Percentiles rank a stretch among this genome's conserved stretches.
Conservation (phyloP, 2,329 filamentous ascomycete species). For the Colletotrichum sublineola region DNA sequence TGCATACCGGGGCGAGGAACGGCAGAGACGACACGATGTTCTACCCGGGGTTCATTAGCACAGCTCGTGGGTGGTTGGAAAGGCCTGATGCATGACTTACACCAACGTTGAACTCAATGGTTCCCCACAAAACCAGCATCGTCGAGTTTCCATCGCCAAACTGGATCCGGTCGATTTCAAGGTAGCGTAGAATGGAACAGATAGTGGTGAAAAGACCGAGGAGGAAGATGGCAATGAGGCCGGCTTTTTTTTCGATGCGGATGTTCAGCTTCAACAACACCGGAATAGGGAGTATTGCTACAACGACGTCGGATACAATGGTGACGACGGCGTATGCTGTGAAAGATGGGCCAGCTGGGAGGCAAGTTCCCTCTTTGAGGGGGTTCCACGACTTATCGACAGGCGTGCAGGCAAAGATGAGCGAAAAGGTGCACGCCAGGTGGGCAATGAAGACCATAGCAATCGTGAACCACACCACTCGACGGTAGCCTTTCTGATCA, state of each 20-base stretch:
- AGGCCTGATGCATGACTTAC: slow-evolving; percentile 51
- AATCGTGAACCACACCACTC: slow-evolving; percentile 60
- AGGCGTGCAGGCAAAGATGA: slow-evolving; percentile 65
- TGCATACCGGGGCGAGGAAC: slow-evolving; percentile 59
- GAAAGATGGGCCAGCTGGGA: slow-evolving; percentile 62
- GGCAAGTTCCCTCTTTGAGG: slow-evolving; percentile 55
- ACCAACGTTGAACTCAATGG: slow-evolving; percentile 69
- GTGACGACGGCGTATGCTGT: slow-evolving; percentile 66
- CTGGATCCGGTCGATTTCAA: slow-evolving; percentile 64
- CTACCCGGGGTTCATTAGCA: slow-evolving; percentile 44
- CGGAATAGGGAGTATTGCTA: slow-evolving; percentile 64
- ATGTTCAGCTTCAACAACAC: slow-evolving; percentile 64
- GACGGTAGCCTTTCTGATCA: slow-evolving; percentile 58
- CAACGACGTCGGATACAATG: slow-evolving; percentile 63
- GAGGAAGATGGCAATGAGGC: slow-evolving; percentile 64
- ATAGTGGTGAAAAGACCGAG: slow-evolving; percentile 68
- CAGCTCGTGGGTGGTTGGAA: background rate
- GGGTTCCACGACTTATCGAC: slow-evolving; percentile 63
- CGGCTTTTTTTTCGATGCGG: slow-evolving; percentile 61
- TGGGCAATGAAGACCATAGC: slow-evolving; percentile 60
- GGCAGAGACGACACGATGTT: slow-evolving; percentile 62
- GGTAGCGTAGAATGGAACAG: slow-evolving; percentile 66
- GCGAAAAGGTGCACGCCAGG: slow-evolving; percentile 61
- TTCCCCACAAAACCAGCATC: slow-evolving; percentile 68
- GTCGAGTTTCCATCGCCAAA: slow-evolving; percentile 67